Evolutionary conservation across 2,329 filamentous ascomycete species (phyloP).

Genomic region (Penicillium sp.): DNA sequence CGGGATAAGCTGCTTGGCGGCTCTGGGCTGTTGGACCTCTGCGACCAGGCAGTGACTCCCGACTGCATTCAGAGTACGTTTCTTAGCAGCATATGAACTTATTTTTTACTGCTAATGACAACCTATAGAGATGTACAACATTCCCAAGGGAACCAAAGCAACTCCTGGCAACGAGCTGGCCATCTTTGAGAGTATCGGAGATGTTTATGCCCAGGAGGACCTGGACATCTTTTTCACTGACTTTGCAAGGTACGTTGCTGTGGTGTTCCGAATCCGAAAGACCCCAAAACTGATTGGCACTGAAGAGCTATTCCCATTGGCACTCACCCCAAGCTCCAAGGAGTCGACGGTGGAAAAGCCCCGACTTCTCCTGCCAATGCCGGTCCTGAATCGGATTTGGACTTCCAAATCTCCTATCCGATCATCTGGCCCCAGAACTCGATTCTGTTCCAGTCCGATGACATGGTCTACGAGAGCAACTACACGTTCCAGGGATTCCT

Average conservation of each 20-base stretch:
- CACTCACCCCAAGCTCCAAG: constrained; percentile 45
- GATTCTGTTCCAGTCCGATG: constrained; percentile 54
- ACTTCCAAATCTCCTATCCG: constrained; percentile 52
- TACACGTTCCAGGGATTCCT: constrained; percentile 47
- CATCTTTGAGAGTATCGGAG: constrained; percentile 52
- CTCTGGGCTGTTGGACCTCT: constrained; percentile 24
- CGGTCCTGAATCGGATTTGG: constrained; percentile 49
- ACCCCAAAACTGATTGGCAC: not conserved
- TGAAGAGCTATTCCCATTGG: constrained; percentile 42
- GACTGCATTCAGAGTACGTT: constrained; percentile 43
- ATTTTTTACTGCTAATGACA: constrained; percentile 11
- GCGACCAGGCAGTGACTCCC: constrained; percentile 44
- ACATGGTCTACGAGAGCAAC: constrained; percentile 44
- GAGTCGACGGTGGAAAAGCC: constrained; percentile 46
- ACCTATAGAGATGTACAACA: constrained; percentile 47
- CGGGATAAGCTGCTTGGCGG: constrained; percentile 26
- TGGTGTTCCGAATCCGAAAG: not conserved
- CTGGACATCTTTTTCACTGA: constrained; percentile 48
- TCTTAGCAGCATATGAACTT: not conserved
- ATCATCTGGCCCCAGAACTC: constrained; percentile 55
- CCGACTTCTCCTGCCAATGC: constrained; percentile 34
- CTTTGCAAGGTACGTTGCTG: constrained; percentile 34
- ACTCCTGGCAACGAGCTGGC: constrained; percentile 50
- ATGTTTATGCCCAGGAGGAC: constrained; percentile 52
- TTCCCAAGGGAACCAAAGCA: constrained; percentile 44